phyloP scores from a whole-genome alignment of 169 alveolate species.

The Plasmodium malariae region DNA sequence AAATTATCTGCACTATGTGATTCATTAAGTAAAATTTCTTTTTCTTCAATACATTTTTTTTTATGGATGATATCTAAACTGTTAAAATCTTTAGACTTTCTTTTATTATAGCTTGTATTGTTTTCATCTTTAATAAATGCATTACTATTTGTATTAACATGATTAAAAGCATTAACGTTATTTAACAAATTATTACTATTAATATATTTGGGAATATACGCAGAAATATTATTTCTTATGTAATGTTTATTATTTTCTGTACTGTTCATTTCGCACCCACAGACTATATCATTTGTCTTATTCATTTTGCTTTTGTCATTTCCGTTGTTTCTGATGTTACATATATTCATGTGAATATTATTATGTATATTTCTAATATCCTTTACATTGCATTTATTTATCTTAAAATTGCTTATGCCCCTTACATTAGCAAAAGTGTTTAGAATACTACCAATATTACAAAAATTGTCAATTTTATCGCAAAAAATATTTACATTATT shows the following conservation, averaged over 20 bases:
- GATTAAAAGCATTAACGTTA: not conserved
- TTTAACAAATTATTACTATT: conserved; percentile 8
- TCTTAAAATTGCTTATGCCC: not conserved
- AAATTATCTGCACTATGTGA: not conserved
- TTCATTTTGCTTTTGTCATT: not conserved
- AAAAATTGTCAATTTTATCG: not conserved
- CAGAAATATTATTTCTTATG: not conserved
- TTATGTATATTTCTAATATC: not conserved
- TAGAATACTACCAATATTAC: conserved; percentile 11
- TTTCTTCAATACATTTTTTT: conserved; percentile 8
- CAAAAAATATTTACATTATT: conserved; percentile 36
- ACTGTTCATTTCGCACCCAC: not conserved
- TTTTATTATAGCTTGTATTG: not conserved
- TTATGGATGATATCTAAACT: conserved; percentile 6
- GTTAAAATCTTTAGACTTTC: conserved; percentile 1
- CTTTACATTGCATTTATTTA: not conserved
- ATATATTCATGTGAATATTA: not conserved
- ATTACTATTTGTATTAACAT: conserved; percentile 1
- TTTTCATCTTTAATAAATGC: not conserved
- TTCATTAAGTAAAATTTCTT: not conserved
- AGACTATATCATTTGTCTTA: not conserved
- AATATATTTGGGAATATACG: not conserved
- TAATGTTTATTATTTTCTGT: not conserved
- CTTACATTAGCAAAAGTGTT: conserved; percentile 9
- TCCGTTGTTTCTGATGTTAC: conserved; percentile 1